Percentiles rank a stretch among this genome's conserved stretches.
These are phyloP conservation scores for Solanum bulbocastanum DNA, from an alignment of 257 asterid genomes.

Conservation along the genomic window DNA sequence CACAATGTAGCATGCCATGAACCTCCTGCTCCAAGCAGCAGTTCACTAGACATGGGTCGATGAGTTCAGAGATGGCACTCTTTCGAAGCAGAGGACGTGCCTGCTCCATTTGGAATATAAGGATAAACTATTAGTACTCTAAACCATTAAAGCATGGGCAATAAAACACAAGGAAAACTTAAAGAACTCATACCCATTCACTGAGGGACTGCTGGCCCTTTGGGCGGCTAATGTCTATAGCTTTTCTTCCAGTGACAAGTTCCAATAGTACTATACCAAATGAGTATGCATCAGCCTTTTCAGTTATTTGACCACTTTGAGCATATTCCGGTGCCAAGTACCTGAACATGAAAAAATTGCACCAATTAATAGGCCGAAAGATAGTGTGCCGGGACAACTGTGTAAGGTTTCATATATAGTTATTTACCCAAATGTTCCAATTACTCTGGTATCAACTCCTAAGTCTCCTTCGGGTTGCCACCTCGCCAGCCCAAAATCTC, in stretches of 20 bases:
- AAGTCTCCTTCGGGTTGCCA: slow-evolving; percentile 57
- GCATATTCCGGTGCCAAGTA: slow-evolving; percentile 92
- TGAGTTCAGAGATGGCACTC: slow-evolving; percentile 23
- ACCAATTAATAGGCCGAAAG: background rate
- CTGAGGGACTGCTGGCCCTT: slow-evolving; percentile 79
- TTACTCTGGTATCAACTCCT: slow-evolving; percentile 44
- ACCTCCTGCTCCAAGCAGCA: slow-evolving; percentile 53
- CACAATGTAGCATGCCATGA: slow-evolving; percentile 46
- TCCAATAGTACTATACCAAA: slow-evolving; percentile 77
- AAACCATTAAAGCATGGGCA: background rate
- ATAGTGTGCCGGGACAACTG: background rate
- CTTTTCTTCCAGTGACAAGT: slow-evolving; percentile 78
- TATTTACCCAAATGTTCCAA: slow-evolving; percentile 75
- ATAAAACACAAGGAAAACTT: background rate
- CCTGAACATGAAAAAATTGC: slow-evolving; percentile 2
- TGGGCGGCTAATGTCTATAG: slow-evolving; percentile 61
- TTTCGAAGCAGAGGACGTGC: slow-evolving; percentile 72
- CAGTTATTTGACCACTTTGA: slow-evolving; percentile 72
- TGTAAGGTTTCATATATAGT: background rate
- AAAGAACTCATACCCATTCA: slow-evolving; percentile 60
- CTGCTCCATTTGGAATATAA: slow-evolving; percentile 17
- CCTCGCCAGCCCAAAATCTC: slow-evolving; percentile 85
- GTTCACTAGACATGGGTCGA: slow-evolving; percentile 48
- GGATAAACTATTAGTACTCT: background rate
- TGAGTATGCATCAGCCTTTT: slow-evolving; percentile 71